Evolutionary conservation across 208 protist species (phyloP), one percentile per base, ranked within the genome.

Genomic region (Crithidia sp.): DNA sequence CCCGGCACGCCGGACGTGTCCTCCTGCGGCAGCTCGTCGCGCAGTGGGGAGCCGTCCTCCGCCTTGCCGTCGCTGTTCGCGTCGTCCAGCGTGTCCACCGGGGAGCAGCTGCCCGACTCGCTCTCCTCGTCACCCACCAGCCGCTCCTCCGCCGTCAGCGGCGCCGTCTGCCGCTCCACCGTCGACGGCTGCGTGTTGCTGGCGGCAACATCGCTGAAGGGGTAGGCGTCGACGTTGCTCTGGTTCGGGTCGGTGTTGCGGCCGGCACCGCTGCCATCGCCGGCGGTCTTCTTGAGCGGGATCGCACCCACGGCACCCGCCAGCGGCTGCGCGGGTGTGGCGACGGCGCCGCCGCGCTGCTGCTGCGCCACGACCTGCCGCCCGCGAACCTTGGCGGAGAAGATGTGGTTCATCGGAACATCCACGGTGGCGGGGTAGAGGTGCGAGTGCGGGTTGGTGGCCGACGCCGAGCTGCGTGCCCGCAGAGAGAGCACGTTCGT

Each of bases 71-170:
- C 74, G 67, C 74, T 79, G 19, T 66, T 71, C 8, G 47, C 62
- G 40, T 50, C 67, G 56, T 79, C 67, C 37, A 79, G 61, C 14
- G 74, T 74, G 61, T 79, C 74, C n/a, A 70, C 67, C 3, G 74
- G 74, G 16, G 74, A 74, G 67, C 47, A 52, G 56, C 54, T 74
- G 67, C 52, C 65, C 28, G 64, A 61, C 39, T 19, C 58, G 50
- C 36, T 53, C 14, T 55, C 50, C 7, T 60, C 57, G 36, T 77
- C 67, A 5, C 12, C 56, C n/a, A 43, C 17, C 41, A 43, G n/a
- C 9, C 41, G 44, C 19, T 44, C 53, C 44, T 37, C 60, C 44
- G 16, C 62, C 5, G 62, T 9, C 14, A 37, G 12, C 52, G 43
- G 40, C 40, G 52, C 58, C 50, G 17, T 41, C 73, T 67, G 66